A percentile compares a stretch with the other conserved stretches of the same genome.
These are phyloP conservation scores for Alternaria novae-zelandiae DNA, from an alignment of 2,329 filamentous ascomycete genomes.

Conservation along the genomic window DNA sequence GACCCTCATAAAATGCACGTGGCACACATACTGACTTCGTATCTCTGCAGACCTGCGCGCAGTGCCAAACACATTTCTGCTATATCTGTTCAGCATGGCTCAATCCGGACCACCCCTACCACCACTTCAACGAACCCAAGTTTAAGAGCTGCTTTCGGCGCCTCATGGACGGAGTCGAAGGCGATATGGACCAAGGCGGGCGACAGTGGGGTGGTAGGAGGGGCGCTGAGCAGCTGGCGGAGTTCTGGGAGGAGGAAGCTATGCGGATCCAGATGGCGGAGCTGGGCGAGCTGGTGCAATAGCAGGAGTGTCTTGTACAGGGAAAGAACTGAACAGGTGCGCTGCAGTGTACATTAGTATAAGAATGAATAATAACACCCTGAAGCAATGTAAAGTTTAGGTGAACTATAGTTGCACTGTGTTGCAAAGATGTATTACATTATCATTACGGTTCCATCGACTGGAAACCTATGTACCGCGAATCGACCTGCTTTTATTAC, in stretches of 20 bases:
- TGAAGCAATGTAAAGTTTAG: no score
- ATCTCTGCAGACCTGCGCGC: conserved; percentile 74
- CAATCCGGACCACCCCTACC: conserved; percentile 79
- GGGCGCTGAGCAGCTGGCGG: conserved; percentile 52
- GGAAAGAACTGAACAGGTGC: neutral
- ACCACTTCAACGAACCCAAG: conserved; percentile 78
- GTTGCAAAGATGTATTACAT: neutral
- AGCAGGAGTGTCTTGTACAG: neutral
- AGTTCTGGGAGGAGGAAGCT: conserved; percentile 47
- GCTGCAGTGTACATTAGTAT: neutral
- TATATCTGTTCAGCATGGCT: conserved; percentile 93
- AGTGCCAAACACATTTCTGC: conserved; percentile 92
- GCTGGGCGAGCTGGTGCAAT: neutral
- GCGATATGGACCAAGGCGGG: conserved; percentile 64
- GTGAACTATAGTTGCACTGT: neutral
- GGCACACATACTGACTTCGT: conserved; percentile 59
- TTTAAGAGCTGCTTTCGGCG: conserved; percentile 77
- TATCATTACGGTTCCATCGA: neutral
- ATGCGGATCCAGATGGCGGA: conserved; percentile 31
- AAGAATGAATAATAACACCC: no score
- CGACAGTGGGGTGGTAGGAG: conserved; percentile 52
- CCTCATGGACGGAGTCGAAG: conserved; percentile 87
- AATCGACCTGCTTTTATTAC: neutral
- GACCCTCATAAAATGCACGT: conserved; percentile 81
- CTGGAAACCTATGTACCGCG: neutral